Conservation (phyloP, 2,329 filamentous ascomycete species). For the Rasamsonia emersonii region DNA sequence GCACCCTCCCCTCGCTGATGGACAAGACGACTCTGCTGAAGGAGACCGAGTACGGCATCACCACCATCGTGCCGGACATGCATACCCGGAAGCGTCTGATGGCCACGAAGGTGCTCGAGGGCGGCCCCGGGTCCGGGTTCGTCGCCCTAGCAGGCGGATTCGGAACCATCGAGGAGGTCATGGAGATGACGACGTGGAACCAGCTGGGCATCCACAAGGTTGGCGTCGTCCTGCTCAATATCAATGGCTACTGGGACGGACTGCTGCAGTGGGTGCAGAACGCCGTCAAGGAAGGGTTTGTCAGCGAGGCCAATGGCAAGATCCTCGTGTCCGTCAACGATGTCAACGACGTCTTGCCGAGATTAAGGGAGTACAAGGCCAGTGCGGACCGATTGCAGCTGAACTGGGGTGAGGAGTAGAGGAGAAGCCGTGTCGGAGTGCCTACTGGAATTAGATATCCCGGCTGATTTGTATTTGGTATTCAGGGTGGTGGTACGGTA, state of each 20-base stretch:
- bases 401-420: constrained; percentile 65
- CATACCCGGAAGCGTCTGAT: constrained; percentile 92
- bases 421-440: too few relatives aligned
- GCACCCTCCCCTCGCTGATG: constrained; percentile 48
- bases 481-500: too few relatives aligned
- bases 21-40: constrained; percentile 21
- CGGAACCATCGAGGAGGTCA: constrained; percentile 91
- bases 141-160: constrained; percentile 83
- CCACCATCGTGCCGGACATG: constrained; percentile 90
- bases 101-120: constrained; percentile 76
- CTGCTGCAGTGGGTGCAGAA: constrained; percentile 72
- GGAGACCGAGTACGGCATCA: constrained; percentile 59
- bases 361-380: constrained; percentile 65
- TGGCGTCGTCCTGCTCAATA: constrained; percentile 74
- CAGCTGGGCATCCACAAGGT: constrained; percentile 83
- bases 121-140: constrained; percentile 78
- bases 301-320: constrained; percentile 58
- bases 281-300: constrained; percentile 68
- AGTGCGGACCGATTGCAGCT: constrained; percentile 69
- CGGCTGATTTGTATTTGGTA: too few relatives aligned
- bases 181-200: constrained; percentile 92
- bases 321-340: constrained; percentile 72
- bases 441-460: too few relatives aligned
- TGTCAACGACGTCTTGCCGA: constrained; percentile 62
- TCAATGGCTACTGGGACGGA: constrained; percentile 88